phyloP scores from a whole-genome alignment of 2,329 filamentous ascomycete species.

The Coleophoma crateriformis region DNA sequence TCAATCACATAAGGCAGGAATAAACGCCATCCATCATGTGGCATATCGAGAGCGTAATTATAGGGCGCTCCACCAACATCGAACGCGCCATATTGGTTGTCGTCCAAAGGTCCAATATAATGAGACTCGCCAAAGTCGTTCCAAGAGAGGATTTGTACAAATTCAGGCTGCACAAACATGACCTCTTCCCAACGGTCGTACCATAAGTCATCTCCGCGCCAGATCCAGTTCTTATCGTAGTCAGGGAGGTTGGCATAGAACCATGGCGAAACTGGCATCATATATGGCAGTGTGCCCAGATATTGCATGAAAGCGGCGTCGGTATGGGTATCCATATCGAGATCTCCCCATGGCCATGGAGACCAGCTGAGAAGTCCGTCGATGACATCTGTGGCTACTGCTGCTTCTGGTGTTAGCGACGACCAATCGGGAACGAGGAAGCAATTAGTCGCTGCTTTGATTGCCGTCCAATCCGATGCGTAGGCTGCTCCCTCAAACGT shows the following conservation, averaged over 20 bases:
- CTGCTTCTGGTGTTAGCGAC: background rate
- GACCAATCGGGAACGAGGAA: slow-evolving; percentile 38
- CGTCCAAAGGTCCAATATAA: slow-evolving; percentile 38
- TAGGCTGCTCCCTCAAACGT: slow-evolving; percentile 37
- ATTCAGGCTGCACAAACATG: slow-evolving; percentile 32
- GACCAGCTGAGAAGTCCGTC: slow-evolving; percentile 31
- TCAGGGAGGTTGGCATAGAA: slow-evolving; percentile 46
- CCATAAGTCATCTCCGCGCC: slow-evolving; percentile 54
- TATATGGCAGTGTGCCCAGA: slow-evolving; percentile 4
- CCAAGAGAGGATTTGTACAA: slow-evolving; percentile 35
- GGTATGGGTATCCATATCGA: background rate
- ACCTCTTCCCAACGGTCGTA: slow-evolving; percentile 48
- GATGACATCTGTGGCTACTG: slow-evolving; percentile 6
- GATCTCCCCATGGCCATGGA: slow-evolving; percentile 26
- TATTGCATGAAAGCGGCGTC: slow-evolving; percentile 1
- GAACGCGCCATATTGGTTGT: slow-evolving; percentile 14
- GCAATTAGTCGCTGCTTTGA: slow-evolving; percentile 27
- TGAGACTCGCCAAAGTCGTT: slow-evolving; percentile 46
- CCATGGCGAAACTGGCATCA: slow-evolving; percentile 42
- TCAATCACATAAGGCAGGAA: slow-evolving; percentile 30
- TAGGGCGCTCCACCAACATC: slow-evolving; percentile 26
- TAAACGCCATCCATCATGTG: slow-evolving; percentile 42
- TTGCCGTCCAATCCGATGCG: slow-evolving; percentile 32
- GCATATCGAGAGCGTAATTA: slow-evolving; percentile 36
- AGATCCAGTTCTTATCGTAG: slow-evolving; percentile 49